Percentiles rank a stretch among this genome's conserved stretches.
Evolutionary conservation across 345 rosid genomes (phyloP).

Genomic region (Salix suchowensis): DNA sequence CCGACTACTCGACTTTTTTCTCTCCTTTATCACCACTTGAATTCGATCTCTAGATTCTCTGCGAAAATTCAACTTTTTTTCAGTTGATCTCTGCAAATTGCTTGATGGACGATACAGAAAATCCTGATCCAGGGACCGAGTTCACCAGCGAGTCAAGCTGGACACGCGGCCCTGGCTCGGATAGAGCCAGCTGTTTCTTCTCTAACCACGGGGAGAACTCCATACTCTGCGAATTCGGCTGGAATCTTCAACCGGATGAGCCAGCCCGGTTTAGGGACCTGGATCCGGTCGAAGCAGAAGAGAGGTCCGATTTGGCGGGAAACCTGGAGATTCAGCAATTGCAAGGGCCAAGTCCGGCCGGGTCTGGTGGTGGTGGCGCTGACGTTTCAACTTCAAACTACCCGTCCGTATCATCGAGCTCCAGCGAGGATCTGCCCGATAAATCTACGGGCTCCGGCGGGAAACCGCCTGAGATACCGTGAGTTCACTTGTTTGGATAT

Average conservation of each 20-base stretch:
- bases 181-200: slow-evolving; percentile 43
- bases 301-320: slow-evolving; percentile 28
- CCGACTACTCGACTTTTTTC: too few relatives aligned
- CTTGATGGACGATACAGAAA: slow-evolving; percentile 22
- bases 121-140: slow-evolving; percentile 41
- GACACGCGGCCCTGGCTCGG: slow-evolving; percentile 41
- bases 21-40: neutral
- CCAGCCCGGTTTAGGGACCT: slow-evolving; percentile 16
- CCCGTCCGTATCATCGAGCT: slow-evolving; percentile 70
- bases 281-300: slow-evolving; percentile 6
- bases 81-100: neutral
- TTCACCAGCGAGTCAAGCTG: slow-evolving; percentile 30
- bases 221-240: slow-evolving; percentile 60
- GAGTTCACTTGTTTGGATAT: slow-evolving; percentile 36
- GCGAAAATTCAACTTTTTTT: neutral
- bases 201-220: slow-evolving; percentile 36
- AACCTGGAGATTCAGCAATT: neutral
- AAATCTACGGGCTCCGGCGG: slow-evolving; percentile 71
- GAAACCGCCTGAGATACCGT: slow-evolving; percentile 80
- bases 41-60: neutral
- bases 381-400: slow-evolving; percentile 46
- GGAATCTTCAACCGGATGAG: slow-evolving; percentile 42
- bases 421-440: slow-evolving; percentile 83
- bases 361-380: slow-evolving; percentile 14
- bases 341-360: slow-evolving; percentile 5